Evolutionary conservation across 768 basidiomycete species (phyloP).

Genomic region (Rhodosporidiobolus sp.): DNA sequence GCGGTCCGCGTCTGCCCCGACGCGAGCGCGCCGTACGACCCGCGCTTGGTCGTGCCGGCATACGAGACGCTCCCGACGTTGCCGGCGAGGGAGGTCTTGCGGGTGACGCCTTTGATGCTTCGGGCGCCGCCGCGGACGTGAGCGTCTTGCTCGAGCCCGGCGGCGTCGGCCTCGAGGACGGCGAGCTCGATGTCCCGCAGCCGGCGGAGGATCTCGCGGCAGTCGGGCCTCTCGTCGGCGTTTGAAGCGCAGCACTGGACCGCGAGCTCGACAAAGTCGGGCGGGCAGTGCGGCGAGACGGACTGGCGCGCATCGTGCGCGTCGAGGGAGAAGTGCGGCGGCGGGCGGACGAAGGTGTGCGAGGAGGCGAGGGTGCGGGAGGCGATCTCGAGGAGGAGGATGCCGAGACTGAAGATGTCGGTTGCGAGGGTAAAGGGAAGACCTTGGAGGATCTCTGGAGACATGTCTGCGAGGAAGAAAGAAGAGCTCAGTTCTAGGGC

Average conservation of each 20-base stretch:
- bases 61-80: slow-evolving; percentile 39
- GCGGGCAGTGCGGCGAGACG: slow-evolving; percentile 72
- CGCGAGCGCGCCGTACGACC: slow-evolving; percentile 13
- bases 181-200: slow-evolving; percentile 79
- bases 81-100: background rate
- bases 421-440: slow-evolving; percentile 89
- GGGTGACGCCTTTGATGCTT: background rate
- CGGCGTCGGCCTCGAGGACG: slow-evolving; percentile 54
- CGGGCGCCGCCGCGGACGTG: background rate
- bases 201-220: slow-evolving; percentile 71
- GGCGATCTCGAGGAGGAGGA: slow-evolving; percentile 89
- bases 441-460: slow-evolving; percentile 87
- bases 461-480: slow-evolving; percentile 57
- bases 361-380: slow-evolving; percentile 82
- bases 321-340: slow-evolving; percentile 78
- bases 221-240: slow-evolving; percentile 68
- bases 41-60: slow-evolving; percentile 32
- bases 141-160: slow-evolving; percentile 19
- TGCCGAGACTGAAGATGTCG: slow-evolving; percentile 57
- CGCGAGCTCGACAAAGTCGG: slow-evolving; percentile 69
- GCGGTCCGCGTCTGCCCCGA: background rate
- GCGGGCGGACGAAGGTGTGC: slow-evolving; percentile 57
- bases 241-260: slow-evolving; percentile 70
- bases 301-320: slow-evolving; percentile 64
- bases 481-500: background rate